These are phyloP conservation scores for Punica granatum DNA, from an alignment of 345 rosid species.

Conservation along the genomic window DNA sequence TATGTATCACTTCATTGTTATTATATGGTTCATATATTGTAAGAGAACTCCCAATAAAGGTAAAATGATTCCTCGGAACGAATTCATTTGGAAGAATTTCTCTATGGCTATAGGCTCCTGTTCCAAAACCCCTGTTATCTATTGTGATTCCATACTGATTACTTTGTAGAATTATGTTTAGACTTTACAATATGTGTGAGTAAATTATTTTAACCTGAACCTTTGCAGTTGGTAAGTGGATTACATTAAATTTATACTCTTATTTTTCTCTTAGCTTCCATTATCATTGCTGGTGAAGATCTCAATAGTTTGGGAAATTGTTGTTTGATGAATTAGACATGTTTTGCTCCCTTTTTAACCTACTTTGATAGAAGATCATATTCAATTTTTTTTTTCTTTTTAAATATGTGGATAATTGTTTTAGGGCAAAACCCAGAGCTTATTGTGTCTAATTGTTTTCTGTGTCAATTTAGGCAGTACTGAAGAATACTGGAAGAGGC, in stretches of 20 bases:
- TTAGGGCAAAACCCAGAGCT: not conserved
- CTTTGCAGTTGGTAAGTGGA: not conserved
- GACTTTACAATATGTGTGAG: not conserved
- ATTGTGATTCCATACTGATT: no score
- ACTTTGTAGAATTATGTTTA: no score
- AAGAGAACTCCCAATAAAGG: not conserved
- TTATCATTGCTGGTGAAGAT: not conserved
- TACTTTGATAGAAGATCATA: not conserved
- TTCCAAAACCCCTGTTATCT: no score
- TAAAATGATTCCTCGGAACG: not conserved
- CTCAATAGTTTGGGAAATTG: not conserved
- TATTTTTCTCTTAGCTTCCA: not conserved
- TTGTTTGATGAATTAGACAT: not conserved
- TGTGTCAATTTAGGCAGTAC: constrained; percentile 59
- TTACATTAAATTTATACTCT: not conserved
- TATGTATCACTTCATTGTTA: not conserved
- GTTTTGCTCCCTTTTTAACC: not conserved
- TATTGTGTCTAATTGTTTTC: constrained; percentile 1
- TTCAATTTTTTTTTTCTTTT: not conserved
- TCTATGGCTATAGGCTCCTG: not conserved
- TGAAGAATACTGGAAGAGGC: constrained; percentile 81
- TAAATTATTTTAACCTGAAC: not conserved
- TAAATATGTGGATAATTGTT: not conserved
- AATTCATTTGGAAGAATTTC: not conserved
- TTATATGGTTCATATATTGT: not conserved